A percentile compares a stretch with the other conserved stretches of the same genome.
Conservation (phyloP, 768 basidiomycete genomes). For the Tephrocybe sp. region DNA sequence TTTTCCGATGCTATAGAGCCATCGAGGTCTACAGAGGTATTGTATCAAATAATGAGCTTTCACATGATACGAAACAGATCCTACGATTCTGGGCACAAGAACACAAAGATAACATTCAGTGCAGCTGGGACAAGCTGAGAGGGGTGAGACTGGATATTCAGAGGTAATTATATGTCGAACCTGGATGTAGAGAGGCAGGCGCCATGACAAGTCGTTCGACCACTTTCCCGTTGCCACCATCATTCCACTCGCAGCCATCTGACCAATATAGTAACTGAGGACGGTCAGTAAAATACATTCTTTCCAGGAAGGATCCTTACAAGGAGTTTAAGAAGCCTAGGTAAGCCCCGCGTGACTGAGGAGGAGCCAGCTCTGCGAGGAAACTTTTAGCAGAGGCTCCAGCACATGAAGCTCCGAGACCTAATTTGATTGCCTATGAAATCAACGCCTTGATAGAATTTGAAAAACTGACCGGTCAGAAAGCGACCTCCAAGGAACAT, state of each 20-base stretch:
- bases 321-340: slow-evolving; percentile 53
- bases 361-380: slow-evolving; percentile 48
- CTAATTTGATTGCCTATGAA: slow-evolving; percentile 11
- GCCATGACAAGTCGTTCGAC: slow-evolving; percentile 42
- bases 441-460: background rate
- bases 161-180: slow-evolving; percentile 15
- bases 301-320: slow-evolving; percentile 28
- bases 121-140: slow-evolving; percentile 40
- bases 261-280: slow-evolving; percentile 47
- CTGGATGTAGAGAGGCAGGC: slow-evolving; percentile 50
- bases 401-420: slow-evolving; percentile 42
- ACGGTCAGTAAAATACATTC: background rate
- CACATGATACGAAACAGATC: slow-evolving; percentile 7
- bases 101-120: slow-evolving; percentile 45
- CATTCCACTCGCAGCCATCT: slow-evolving; percentile 54
- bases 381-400: slow-evolving; percentile 50
- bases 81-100: slow-evolving; percentile 51
- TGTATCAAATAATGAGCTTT: background rate
- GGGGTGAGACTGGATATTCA: background rate
- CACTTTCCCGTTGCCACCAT: slow-evolving; percentile 49
- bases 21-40: slow-evolving; percentile 39
- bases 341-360: slow-evolving; percentile 46
- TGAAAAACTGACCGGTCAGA: slow-evolving; percentile 39
- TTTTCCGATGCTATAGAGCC: slow-evolving; percentile 49
- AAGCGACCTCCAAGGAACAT: slow-evolving; percentile 49